A percentile compares a stretch with the other conserved stretches of the same genome.
Evolutionary conservation across 1,139 yeast genomes (phyloP).

Genomic region (Pneumocystis murina): DNA sequence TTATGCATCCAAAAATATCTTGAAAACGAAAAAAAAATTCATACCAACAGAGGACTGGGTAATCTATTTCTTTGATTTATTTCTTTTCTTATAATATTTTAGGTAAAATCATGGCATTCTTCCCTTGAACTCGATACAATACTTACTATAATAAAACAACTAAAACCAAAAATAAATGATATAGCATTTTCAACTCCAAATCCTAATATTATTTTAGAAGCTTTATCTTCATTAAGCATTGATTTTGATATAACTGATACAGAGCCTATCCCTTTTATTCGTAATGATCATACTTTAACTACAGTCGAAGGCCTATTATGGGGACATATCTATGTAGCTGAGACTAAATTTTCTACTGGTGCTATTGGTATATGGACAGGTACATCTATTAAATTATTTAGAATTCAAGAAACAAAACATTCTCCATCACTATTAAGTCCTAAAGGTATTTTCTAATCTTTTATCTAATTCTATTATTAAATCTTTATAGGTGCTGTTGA

Average conservation of each 20-base stretch:
- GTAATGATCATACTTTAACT: constrained; percentile 53
- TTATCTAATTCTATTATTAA: not conserved
- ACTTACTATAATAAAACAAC: constrained; percentile 5
- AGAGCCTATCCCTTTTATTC: constrained; percentile 28
- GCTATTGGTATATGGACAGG: not conserved
- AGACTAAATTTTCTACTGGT: constrained; percentile 17
- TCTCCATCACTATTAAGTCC: not conserved
- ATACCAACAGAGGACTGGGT: constrained; percentile 1
- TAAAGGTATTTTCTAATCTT: not conserved
- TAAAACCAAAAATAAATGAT: constrained; percentile 4
- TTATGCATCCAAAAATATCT: not conserved
- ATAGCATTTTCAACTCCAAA: constrained; percentile 4
- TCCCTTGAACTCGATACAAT: constrained; percentile 13
- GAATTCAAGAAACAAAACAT: not conserved
- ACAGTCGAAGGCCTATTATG: constrained; percentile 65
- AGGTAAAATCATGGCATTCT: constrained; percentile 14
- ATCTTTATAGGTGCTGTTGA: not conserved
- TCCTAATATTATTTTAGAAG: constrained; percentile 8
- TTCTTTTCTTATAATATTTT: not conserved
- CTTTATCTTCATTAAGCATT: constrained; percentile 1
- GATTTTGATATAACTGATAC: not conserved
- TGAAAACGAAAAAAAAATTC: not conserved
- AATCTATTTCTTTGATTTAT: constrained; percentile 2
- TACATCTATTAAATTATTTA: not conserved
- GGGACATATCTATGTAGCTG: constrained; percentile 43